phyloP scores from a whole-genome alignment of 345 rosid genomes.

The Raphanus raphanistrum region DNA sequence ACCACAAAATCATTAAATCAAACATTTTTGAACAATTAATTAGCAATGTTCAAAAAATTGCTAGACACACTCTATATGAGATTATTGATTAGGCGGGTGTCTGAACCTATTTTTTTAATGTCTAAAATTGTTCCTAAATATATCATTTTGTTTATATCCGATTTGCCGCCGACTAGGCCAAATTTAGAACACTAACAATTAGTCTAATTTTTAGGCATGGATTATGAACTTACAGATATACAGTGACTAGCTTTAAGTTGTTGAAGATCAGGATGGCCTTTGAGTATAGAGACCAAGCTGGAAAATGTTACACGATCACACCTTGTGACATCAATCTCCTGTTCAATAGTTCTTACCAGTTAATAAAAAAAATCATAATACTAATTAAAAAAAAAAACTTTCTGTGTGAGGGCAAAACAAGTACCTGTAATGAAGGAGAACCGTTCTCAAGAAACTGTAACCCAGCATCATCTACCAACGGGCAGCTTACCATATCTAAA shows the following conservation, averaged over 20 bases:
- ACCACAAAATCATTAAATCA: not conserved
- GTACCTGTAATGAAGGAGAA: constrained; percentile 72
- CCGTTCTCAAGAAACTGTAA: constrained; percentile 57
- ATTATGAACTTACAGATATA: constrained; percentile 56
- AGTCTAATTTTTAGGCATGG: not conserved
- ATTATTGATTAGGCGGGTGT: too few relatives aligned
- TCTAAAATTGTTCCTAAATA: too few relatives aligned
- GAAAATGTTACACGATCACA: constrained; percentile 61
- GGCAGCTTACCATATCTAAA: constrained; percentile 60
- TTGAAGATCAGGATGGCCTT: constrained; percentile 60
- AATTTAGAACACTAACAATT: not conserved
- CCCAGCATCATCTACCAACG: constrained; percentile 66
- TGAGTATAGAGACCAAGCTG: constrained; percentile 52
- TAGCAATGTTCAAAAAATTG: not conserved
- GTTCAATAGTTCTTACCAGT: not conserved
- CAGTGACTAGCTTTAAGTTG: constrained; percentile 64
- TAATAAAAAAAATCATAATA: not conserved
- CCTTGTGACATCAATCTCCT: constrained; percentile 79
- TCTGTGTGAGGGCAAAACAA: not conserved
- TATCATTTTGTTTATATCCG: too few relatives aligned
- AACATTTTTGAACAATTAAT: not conserved
- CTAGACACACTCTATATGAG: too few relatives aligned
- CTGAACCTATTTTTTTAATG: too few relatives aligned
- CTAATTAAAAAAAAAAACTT: not conserved
- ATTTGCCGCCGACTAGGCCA: too few relatives aligned